Conservation (phyloP, 2,329 filamentous ascomycete genomes). For the Hypocrella siamensis region DNA sequence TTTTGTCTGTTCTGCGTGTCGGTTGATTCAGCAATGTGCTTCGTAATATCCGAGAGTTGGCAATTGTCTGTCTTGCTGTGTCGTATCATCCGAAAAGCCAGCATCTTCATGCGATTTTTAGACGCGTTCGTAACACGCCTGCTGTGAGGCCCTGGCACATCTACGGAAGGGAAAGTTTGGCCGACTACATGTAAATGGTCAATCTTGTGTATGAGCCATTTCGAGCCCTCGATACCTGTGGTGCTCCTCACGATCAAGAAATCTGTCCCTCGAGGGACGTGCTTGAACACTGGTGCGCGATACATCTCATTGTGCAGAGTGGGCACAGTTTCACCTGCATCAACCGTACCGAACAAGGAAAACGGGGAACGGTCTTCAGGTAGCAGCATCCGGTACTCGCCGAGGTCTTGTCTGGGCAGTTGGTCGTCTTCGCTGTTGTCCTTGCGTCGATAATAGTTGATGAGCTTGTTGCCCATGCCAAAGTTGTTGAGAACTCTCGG, state of each 20-base stretch:
- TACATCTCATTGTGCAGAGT: conserved; percentile 94
- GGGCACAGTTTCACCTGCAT: conserved; percentile 77
- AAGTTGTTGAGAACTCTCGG: conserved; percentile 89
- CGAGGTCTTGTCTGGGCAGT: conserved; percentile 68
- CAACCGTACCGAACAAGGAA: conserved; percentile 83
- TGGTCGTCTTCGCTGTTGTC: conserved; percentile 55
- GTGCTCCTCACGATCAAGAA: conserved; percentile 76
- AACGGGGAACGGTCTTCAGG: conserved; percentile 95
- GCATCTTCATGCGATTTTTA: conserved; percentile 93
- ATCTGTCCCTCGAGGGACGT: conserved; percentile 61
- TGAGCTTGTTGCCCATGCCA: conserved; percentile 88
- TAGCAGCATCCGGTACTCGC: conserved; percentile 74
- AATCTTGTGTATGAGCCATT: conserved; percentile 75
- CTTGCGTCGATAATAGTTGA: conserved; percentile 92
- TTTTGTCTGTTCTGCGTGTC: conserved; percentile 95
- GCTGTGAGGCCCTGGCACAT: conserved; percentile 86
- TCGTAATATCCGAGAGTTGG: conserved; percentile 71
- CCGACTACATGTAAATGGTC: conserved; percentile 85
- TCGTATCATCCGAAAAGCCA: conserved; percentile 76
- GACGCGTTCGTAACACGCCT: conserved; percentile 92
- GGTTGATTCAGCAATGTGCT: conserved; percentile 81
- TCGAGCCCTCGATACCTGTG: conserved; percentile 61
- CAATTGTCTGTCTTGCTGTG: conserved; percentile 56
- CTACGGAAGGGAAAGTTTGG: conserved; percentile 80
- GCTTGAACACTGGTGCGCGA: conserved; percentile 82